A percentile compares a stretch with the other conserved stretches of the same genome.
Conservation (phyloP, 441 rosid species). For the Pelargonium australe region DNA sequence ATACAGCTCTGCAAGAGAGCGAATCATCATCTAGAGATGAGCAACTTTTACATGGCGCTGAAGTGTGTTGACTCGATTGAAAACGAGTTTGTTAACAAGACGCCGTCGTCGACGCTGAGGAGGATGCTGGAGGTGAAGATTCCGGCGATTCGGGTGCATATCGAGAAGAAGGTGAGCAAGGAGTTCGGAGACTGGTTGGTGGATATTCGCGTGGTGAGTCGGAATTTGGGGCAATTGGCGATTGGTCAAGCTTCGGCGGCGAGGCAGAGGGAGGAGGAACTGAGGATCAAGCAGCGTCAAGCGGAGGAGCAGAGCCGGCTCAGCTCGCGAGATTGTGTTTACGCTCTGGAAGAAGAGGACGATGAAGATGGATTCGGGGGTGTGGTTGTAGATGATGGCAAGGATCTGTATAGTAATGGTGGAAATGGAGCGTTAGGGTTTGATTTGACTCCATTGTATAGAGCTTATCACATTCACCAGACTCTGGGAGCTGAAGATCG, state of each 20-base stretch:
- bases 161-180: constrained; percentile 76
- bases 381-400: constrained; percentile 33
- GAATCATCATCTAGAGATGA: constrained; percentile 48
- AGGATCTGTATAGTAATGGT: constrained; percentile 42
- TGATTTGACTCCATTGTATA: constrained; percentile 77
- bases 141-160: constrained; percentile 65
- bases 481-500: constrained; percentile 73
- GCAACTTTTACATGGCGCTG: constrained; percentile 74
- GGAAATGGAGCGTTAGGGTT: constrained; percentile 49
- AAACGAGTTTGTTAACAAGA: constrained; percentile 44
- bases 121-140: constrained; percentile 81
- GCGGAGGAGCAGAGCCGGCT: constrained; percentile 95
- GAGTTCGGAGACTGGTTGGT: constrained; percentile 95
- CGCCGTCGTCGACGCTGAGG: constrained; percentile 66
- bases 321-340: constrained; percentile 78
- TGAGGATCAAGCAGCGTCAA: constrained; percentile 85
- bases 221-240: constrained; percentile 86
- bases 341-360: constrained; percentile 73
- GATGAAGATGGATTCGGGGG: constrained; percentile 44
- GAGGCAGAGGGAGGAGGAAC: constrained; percentile 91
- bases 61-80: constrained; percentile 74
- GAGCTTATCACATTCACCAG: constrained; percentile 87
- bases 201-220: constrained; percentile 90
- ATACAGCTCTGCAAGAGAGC: constrained; percentile 62
- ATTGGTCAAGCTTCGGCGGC: constrained; percentile 93